Base-by-base conservation (phyloP, 768 basidiomycete species). In the Termitomyces sp. region DNA sequence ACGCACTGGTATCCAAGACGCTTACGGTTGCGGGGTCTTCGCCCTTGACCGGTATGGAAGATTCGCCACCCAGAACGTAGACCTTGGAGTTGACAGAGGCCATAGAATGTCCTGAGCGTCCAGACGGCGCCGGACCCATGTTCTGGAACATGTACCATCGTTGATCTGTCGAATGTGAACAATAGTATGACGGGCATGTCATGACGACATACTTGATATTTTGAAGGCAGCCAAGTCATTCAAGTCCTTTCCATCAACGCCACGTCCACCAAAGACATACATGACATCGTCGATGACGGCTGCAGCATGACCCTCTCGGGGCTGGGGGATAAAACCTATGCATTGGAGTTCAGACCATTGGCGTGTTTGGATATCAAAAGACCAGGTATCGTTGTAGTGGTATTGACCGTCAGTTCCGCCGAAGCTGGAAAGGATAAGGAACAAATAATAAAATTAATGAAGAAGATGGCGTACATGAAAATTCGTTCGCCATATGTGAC, bases 71-170 rank as follows among this genome's bases (percentile, higher is more conserved):
- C 16, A 99, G 82, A 5, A 99, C 95, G 64, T 93, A 92, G 5
- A 99, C 91, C 60, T 88, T 84, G 48, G 87, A 82, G 32, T 92
- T 93, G 68, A 91, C 87, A 13, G 93, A 87, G 7, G 95, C 93
- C 95, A 99, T 96, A n/a, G 96, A 92, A 73, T 99, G 97, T 2
- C 97, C 97, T 9, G 93, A 95, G 50, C 97, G 83, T 3, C 93
- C 92, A 40, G 81, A 87, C 0, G 97, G 97, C 16, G 93, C 84
- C 18, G 96, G 96, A 0, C 97, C 97, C 97, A 99, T 99, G 69
- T 98, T 97, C 73, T 98, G 95, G 79, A 99, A 99, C 93, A 95
- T 98, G 75, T 95, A 99, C 97, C 97, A 99, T 65, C 97, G 82
- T 68, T 94, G 92, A 72, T 95, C 96, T 98, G 69, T 32, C 18